Evolutionary conservation across 768 basidiomycete genomes (phyloP).

Genomic region (Kwoniella europaea): DNA sequence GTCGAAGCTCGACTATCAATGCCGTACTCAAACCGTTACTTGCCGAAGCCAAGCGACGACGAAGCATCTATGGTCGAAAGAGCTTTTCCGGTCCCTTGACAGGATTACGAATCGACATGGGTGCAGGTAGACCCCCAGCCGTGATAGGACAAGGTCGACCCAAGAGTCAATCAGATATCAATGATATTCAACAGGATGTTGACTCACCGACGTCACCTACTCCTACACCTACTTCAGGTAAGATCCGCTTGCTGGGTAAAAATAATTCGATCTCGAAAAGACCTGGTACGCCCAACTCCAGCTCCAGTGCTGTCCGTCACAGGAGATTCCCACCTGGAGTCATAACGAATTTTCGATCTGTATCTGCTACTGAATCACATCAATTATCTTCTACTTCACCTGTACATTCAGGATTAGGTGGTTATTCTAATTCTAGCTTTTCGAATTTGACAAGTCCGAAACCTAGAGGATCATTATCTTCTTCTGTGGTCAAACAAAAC

Average conservation of each 20-base stretch:
- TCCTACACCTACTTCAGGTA: conserved; percentile 12
- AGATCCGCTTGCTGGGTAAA: conserved; percentile 4
- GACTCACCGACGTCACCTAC: conserved; percentile 19
- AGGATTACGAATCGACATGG: conserved; percentile 42
- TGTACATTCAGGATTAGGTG: neutral
- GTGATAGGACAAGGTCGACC: conserved; percentile 36
- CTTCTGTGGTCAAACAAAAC: neutral
- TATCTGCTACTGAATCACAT: conserved; percentile 25
- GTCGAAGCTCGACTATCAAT: conserved; percentile 40
- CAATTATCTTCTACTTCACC: neutral
- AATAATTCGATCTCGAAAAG: conserved; percentile 10
- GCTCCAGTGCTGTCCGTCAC: conserved; percentile 13
- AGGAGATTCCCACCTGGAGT: conserved; percentile 20
- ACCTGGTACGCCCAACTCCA: conserved; percentile 24
- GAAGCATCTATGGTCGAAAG: conserved; percentile 24
- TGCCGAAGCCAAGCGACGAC: conserved; percentile 41
- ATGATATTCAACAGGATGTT: neutral
- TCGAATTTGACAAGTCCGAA: conserved; percentile 9
- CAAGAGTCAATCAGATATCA: conserved; percentile 6
- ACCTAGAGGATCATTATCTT: conserved; percentile 18
- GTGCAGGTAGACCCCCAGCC: conserved; percentile 31
- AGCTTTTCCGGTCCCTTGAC: conserved; percentile 31
- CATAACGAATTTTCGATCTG: conserved; percentile 20
- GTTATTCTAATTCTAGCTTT: neutral
- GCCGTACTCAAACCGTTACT: conserved; percentile 45